Conservation (phyloP, 768 basidiomycete species). For the Jaapia argillacea region DNA sequence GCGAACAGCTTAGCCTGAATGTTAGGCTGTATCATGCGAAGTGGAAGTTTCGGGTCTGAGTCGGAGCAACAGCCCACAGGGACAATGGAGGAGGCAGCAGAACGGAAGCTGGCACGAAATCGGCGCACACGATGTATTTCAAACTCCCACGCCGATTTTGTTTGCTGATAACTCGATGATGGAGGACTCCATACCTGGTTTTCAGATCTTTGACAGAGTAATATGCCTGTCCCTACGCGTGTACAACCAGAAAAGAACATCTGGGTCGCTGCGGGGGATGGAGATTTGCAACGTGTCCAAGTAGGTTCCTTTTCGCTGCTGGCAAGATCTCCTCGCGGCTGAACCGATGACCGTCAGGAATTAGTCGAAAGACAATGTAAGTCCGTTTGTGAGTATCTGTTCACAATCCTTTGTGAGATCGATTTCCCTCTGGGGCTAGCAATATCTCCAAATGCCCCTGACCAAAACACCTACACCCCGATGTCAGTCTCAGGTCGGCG, state of each 20-base stretch:
- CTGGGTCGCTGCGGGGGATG: conserved; percentile 91
- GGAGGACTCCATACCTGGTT: too few species aligned
- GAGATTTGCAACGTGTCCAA: conserved; percentile 68
- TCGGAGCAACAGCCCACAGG: too few species aligned
- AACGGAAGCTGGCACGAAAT: too few species aligned
- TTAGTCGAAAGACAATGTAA: conserved; percentile 50
- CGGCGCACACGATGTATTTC: too few species aligned
- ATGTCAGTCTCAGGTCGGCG: conserved; percentile 35
- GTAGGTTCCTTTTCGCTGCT: conserved; percentile 29
- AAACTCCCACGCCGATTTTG: too few species aligned
- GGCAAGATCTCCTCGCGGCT: not conserved
- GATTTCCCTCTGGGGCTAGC: conserved; percentile 13
- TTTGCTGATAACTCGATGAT: too few species aligned
- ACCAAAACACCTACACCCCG: conserved; percentile 70
- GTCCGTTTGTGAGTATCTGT: conserved; percentile 16
- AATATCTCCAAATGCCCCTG: conserved; percentile 62
- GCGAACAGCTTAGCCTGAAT: too few species aligned
- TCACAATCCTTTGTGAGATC: conserved; percentile 2
- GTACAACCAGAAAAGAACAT: conserved; percentile 48
- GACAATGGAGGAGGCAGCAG: too few species aligned
- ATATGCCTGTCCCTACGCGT: conserved; percentile 22
- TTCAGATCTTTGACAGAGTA: too few species aligned
- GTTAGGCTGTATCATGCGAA: too few species aligned
- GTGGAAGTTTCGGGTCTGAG: too few species aligned
- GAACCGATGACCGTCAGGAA: conserved; percentile 26